Evolutionary conservation across 441 rosid species (phyloP), one percentile per base, ranked within the genome.

Genomic region (Arabidopsis hybrid): DNA sequence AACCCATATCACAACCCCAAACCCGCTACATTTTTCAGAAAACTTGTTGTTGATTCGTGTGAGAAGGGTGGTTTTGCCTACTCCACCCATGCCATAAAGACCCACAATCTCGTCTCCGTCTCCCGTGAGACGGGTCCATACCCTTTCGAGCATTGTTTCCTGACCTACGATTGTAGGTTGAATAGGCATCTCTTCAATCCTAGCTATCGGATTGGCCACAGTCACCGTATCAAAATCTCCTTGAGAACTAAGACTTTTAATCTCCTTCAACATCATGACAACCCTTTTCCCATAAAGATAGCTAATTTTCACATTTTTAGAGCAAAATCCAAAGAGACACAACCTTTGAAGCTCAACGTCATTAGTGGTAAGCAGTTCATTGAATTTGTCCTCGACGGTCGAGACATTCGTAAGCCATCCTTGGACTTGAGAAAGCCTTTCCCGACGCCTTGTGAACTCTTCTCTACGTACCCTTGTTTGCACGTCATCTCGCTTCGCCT

Each of bases 21-120:
- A 62, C 1, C 31, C 13, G 16, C 49, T 36, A 58, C 31, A 4
- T 21, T 7, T 21, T n/a, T 67, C n/a, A 10, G 42, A 5, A 32
- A 69, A 9, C 12, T 35, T 69, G 4, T 69, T 69, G 56, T 69
- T 69, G 53, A 63, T 45, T 6, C 59, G 65, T 0, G 1, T n/a
- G 38, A 58, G 73, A 32, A 69, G 73, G 0, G 65, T 69, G 6
- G 73, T 69, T 58, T 58, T 69, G 1, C 73, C 73, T 4, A 69
- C 65, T 45, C 73, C 73, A 35, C 73, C 73, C 73, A 69, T 69
- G 21, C 73, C 64, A 17, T 57, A 68, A 8, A 68, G 43, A 42
- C 73, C 73, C 55, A 69, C 4, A 69, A 57, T 45, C 46, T n/a
- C 1, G 1, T 17, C 21, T 69, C 3, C 5, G 1, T 47, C 50